Evolutionary conservation across 768 basidiomycete genomes (phyloP).

Genomic region (Naganishia randhawae): DNA sequence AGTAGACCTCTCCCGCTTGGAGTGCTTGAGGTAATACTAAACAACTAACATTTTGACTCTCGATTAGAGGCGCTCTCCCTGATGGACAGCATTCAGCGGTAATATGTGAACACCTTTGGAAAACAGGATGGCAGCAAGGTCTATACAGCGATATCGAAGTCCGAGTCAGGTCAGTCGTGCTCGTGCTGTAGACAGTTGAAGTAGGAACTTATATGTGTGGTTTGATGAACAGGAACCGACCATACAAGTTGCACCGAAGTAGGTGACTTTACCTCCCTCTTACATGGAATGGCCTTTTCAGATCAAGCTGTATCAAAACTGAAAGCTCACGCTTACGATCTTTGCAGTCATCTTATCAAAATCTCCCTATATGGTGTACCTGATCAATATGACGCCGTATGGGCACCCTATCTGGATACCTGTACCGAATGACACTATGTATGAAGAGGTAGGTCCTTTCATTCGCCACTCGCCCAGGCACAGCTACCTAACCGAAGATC

Average conservation of each 20-base stretch:
- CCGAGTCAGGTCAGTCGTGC: constrained; percentile 12
- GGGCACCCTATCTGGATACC: constrained; percentile 65
- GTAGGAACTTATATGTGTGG: background rate
- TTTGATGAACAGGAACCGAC: constrained; percentile 17
- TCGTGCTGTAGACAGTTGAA: background rate
- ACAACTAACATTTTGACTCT: background rate
- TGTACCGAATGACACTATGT: constrained; percentile 76
- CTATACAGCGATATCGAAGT: constrained; percentile 27
- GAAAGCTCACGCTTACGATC: background rate
- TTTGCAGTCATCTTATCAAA: constrained; percentile 76
- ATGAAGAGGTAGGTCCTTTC: constrained; percentile 66
- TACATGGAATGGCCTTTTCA: background rate
- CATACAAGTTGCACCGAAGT: constrained; percentile 43
- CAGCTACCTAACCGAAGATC: background rate
- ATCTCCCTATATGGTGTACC: constrained; percentile 79
- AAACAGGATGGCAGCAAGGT: constrained; percentile 24
- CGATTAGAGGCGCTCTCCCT: background rate
- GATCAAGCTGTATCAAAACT: no score
- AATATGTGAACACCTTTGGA: constrained; percentile 20
- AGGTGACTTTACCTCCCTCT: constrained; percentile 21
- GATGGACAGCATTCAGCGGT: constrained; percentile 17
- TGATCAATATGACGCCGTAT: constrained; percentile 72
- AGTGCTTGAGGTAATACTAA: background rate
- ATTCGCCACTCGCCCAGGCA: constrained; percentile 21
- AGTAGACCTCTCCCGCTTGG: background rate